Percentiles rank a stretch among this genome's conserved stretches.
These are phyloP conservation scores for Fomes fomentarius DNA, from an alignment of 1,284 basidiomycete genomes.

Conservation along the genomic window DNA sequence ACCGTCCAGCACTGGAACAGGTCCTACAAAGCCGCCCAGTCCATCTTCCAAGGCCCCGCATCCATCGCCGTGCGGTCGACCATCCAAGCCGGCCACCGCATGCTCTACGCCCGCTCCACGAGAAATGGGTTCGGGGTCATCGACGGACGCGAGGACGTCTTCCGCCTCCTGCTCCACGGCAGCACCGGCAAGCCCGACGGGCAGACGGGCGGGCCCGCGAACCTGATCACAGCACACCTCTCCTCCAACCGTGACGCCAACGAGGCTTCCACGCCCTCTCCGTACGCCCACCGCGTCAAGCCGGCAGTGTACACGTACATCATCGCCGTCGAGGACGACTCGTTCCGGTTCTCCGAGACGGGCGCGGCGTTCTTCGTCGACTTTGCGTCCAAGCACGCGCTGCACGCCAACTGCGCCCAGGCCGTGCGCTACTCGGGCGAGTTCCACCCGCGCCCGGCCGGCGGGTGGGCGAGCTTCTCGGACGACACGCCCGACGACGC, in stretches of 20 bases:
- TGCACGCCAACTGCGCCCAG: slow-evolving; percentile 44
- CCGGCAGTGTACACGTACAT: slow-evolving; percentile 81
- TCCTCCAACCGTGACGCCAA: background rate
- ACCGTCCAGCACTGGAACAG: slow-evolving; percentile 67
- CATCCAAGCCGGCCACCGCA: slow-evolving; percentile 69
- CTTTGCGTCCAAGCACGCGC: slow-evolving; percentile 71
- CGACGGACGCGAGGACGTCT: slow-evolving; percentile 47
- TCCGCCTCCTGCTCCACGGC: slow-evolving; percentile 53
- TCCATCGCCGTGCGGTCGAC: slow-evolving; percentile 64
- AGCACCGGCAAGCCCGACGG: slow-evolving; percentile 21
- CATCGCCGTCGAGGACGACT: slow-evolving; percentile 69
- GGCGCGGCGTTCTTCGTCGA: slow-evolving; percentile 82
- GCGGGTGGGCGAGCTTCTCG: slow-evolving; percentile 67
- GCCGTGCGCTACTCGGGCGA: slow-evolving; percentile 74
- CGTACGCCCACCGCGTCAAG: slow-evolving; percentile 60
- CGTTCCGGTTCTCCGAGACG: slow-evolving; percentile 78
- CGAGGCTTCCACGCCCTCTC: slow-evolving; percentile 16
- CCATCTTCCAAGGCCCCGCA: slow-evolving; percentile 67
- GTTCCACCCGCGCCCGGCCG: slow-evolving; percentile 73
- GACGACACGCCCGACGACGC: slow-evolving; percentile 55
- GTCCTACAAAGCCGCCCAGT: slow-evolving; percentile 67
- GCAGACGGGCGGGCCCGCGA: background rate
- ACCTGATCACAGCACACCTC: background rate
- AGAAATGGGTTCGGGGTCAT: slow-evolving; percentile 66
- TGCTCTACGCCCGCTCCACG: slow-evolving; percentile 74